Base-by-base conservation (phyloP, 2,329 filamentous ascomycete species). In the Chaetomium sp. region DNA sequence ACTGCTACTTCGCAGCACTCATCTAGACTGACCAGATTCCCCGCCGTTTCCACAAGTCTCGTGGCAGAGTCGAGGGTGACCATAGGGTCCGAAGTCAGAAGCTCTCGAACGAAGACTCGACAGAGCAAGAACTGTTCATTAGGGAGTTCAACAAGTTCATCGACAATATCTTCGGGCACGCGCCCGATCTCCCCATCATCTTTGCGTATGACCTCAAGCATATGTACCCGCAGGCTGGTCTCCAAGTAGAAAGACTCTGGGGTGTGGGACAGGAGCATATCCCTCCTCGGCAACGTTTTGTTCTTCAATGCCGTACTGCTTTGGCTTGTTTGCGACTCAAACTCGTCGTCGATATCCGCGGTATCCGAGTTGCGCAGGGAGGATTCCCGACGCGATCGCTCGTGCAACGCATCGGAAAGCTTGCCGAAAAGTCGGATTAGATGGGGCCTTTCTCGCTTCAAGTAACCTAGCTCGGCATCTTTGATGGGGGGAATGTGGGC, bases 1-100 rank as follows among this genome's bases (percentile, higher is more conserved):
- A 90, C 74, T 4, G 87, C 83, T 19, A 85, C 81, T 71, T 96
- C 91, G 59, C 87, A 92, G 60, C 84, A 82, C 34, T 82, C 78
- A 56, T 83, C 80, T 3, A 76, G 73, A 11, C 74, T 71, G 27
- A 86, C 76, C 6, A 84, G 71, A 0, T 65, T 66, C 1, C 80
- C 81, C 5, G 82, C 65, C 35, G 75, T 74, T 58, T 79, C 71
- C 27, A 85, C 68, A 1, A 85, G 69, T 3, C 63, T 69, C 8
- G 71, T 60, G 1, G 79, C 77, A 58, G 77, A 74, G 9, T 77
- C 74, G 0, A 73, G 68, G 9, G 72, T 70, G 10, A 80, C 67
- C n/a, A 75, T 67, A 1, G 84, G 68, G 61, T 84, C 79, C 1
- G 79, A 81, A 5, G 66, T 66, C 49, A 84, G 77, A 14, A 86